A percentile compares a stretch with the other conserved stretches of the same genome.
Conservation (phyloP, 192 early-diverging fungal species). For the Endogone sp. region DNA sequence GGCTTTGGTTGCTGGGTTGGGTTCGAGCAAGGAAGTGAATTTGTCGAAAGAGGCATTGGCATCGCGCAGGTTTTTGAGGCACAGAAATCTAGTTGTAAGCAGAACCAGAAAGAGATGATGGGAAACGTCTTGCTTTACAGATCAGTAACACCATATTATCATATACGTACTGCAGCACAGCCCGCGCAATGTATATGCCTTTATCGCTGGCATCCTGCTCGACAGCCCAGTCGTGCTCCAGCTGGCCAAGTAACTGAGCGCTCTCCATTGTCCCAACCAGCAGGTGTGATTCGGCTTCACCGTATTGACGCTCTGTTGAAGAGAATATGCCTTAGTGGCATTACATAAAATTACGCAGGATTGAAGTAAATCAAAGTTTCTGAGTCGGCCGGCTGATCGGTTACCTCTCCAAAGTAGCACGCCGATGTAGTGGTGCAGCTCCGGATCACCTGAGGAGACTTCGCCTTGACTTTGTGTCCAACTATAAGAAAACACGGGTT, state of each 20-base stretch:
- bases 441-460: slow-evolving; percentile 59
- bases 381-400: not conserved
- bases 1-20: slow-evolving; percentile 19
- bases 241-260: slow-evolving; percentile 63
- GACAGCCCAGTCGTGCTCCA: slow-evolving; percentile 76
- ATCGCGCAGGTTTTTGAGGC: slow-evolving; percentile 11
- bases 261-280: slow-evolving; percentile 81
- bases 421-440: slow-evolving; percentile 71
- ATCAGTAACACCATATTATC: too few relatives aligned
- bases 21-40: not conserved
- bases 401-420: slow-evolving; percentile 63
- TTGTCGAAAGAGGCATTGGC: slow-evolving; percentile 16
- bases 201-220: slow-evolving; percentile 57
- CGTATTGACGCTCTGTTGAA: slow-evolving; percentile 62
- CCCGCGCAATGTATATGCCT: slow-evolving; percentile 76
- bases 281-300: slow-evolving; percentile 83
- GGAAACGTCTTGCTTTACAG: too few relatives aligned
- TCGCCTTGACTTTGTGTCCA: slow-evolving; percentile 60
- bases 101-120: too few relatives aligned
- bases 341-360: too few relatives aligned
- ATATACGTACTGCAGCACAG: slow-evolving; percentile 77
- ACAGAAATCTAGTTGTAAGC: not conserved
- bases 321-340: slow-evolving; percentile 19
- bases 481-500: slow-evolving; percentile 26
- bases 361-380: slow-evolving; percentile 28